These are phyloP conservation scores for Elongisporangium anandrum DNA, from an alignment of 352 stramenopile genomes.

Conservation along the genomic window DNA sequence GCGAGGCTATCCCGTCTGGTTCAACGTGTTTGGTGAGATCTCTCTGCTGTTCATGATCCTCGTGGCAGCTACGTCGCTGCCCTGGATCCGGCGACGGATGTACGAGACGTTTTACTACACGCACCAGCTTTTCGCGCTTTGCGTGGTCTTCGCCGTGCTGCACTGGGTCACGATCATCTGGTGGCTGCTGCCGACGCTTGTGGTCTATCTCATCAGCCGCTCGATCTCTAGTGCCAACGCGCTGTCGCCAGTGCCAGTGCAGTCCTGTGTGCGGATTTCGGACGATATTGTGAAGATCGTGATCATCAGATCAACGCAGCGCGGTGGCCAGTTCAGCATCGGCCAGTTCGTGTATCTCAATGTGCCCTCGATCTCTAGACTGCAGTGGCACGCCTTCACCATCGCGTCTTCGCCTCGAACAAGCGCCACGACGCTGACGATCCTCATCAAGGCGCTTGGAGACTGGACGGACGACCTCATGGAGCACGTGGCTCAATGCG, in stretches of 20 bases:
- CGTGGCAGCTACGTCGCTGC: constrained; percentile 35
- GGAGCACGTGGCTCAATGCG: constrained; percentile 24
- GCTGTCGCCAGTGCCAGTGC: constrained; percentile 24
- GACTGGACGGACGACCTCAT: constrained; percentile 46
- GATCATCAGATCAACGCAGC: constrained; percentile 16
- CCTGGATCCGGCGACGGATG: constrained; percentile 36
- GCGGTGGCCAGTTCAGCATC: constrained; percentile 26
- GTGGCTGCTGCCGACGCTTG: constrained; percentile 44
- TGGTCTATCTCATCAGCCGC: constrained; percentile 48
- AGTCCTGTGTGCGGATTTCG: constrained; percentile 22
- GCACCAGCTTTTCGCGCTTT: constrained; percentile 50
- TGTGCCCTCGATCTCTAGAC: constrained; percentile 43
- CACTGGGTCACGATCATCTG: constrained; percentile 45
- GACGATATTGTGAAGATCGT: constrained; percentile 46
- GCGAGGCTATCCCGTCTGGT: constrained; percentile 40
- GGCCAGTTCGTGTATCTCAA: constrained; percentile 61
- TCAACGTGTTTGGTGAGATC: constrained; percentile 63
- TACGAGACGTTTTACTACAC: constrained; percentile 60
- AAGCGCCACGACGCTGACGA: constrained; percentile 28
- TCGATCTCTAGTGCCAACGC: constrained; percentile 41
- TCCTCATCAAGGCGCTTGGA: constrained; percentile 45
- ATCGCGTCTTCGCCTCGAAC: constrained; percentile 41
- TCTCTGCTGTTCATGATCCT: constrained; percentile 38
- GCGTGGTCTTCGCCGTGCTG: constrained; percentile 41
- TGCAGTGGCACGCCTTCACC: constrained; percentile 62